Evolutionary conservation across 164 flowering plant genomes (phyloP).

Genomic region (Magnolia kwangsiensis): DNA sequence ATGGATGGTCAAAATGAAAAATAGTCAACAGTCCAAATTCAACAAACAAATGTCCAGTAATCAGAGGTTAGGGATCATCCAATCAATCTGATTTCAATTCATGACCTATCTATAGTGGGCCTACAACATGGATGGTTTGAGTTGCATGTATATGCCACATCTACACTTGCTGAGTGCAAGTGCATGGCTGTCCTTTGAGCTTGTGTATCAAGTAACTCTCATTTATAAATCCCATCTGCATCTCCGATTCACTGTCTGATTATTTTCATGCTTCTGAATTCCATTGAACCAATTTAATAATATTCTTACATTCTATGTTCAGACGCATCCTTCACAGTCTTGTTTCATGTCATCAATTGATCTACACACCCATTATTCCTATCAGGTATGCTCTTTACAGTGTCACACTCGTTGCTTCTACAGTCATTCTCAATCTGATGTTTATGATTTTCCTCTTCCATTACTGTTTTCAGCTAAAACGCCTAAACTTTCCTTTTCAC

Average conservation of each 20-base stretch:
- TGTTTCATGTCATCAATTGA: constrained; percentile 98
- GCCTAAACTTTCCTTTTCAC: too few relatives aligned
- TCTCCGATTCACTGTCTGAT: neutral
- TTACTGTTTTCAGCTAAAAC: neutral
- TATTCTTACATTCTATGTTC: constrained; percentile 21
- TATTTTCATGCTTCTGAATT: neutral
- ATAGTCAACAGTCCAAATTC: neutral
- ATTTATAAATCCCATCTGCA: too few relatives aligned
- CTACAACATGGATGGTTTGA: too few relatives aligned
- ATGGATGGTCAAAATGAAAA: neutral
- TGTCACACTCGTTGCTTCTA: neutral
- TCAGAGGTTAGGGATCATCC: neutral
- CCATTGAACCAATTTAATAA: neutral
- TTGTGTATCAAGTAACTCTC: too few relatives aligned
- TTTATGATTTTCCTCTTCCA: neutral
- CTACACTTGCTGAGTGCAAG: too few relatives aligned
- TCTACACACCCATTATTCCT: constrained; percentile 93
- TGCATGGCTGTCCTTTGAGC: too few relatives aligned
- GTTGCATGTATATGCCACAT: too few relatives aligned
- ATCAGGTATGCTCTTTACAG: constrained; percentile 48
- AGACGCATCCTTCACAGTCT: constrained; percentile 98
- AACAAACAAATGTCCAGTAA: neutral
- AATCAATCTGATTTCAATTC: neutral
- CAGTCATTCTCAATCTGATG: neutral
- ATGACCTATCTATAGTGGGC: too few relatives aligned